These are phyloP conservation scores for Xerocomus brunneocitrinus DNA, from an alignment of 768 basidiomycete species.

Conservation along the genomic window DNA sequence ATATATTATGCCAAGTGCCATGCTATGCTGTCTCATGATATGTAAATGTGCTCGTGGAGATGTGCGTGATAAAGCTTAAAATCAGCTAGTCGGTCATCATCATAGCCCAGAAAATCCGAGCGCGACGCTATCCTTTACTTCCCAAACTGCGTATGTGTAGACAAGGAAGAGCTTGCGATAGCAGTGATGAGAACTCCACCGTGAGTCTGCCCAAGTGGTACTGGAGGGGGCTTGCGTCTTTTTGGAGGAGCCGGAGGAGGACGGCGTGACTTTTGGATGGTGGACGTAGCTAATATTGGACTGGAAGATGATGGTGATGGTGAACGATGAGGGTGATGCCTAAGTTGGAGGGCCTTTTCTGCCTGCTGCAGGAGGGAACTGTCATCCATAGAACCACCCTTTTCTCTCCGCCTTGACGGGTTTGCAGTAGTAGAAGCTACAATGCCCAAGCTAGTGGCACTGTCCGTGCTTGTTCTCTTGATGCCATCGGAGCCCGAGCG, in stretches of 20 bases:
- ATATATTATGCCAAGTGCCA: constrained; percentile 13
- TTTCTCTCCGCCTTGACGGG: constrained; percentile 22
- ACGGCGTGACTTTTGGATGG: constrained; percentile 34
- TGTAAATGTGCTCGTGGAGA: constrained; percentile 15
- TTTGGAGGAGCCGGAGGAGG: constrained; percentile 67
- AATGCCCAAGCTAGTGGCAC: constrained; percentile 29
- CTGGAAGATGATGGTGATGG: constrained; percentile 18
- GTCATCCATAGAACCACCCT: constrained; percentile 25
- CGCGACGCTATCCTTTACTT: constrained; percentile 10
- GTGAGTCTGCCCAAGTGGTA: constrained; percentile 49
- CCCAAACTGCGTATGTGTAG: constrained; percentile 16
- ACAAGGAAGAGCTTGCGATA: constrained; percentile 41
- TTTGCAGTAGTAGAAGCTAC: constrained; percentile 25
- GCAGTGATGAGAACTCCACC: constrained; percentile 56
- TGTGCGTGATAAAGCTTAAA: constrained; percentile 9
- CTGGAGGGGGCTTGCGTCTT: constrained; percentile 67
- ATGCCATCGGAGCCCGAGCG: constrained; percentile 34
- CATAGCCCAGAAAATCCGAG: background rate
- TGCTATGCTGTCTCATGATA: constrained; percentile 24
- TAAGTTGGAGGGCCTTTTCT: constrained; percentile 17
- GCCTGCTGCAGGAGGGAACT: constrained; percentile 15
- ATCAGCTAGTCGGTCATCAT: constrained; percentile 6
- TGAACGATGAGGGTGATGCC: constrained; percentile 11
- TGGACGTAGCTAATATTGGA: constrained; percentile 14
- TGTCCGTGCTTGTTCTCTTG: constrained; percentile 40